Conservation (phyloP, 1,284 basidiomycete genomes). For the Leccinum angustisporum region DNA sequence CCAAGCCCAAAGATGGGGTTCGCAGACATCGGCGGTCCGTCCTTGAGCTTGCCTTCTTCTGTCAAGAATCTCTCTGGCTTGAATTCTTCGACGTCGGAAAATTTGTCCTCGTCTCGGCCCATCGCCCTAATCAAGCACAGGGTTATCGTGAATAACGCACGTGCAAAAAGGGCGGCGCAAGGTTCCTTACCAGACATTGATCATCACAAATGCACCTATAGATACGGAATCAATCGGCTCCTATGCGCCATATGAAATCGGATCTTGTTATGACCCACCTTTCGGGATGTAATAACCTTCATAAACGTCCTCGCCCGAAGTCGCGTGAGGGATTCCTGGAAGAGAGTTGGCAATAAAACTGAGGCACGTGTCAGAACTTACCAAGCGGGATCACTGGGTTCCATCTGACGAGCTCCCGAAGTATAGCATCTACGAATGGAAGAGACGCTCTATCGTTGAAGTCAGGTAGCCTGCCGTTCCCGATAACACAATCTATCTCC, state of each 20-base stretch:
- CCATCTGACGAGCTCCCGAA: constrained; percentile 41
- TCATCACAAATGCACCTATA: constrained; percentile 28
- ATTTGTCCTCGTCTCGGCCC: constrained; percentile 18
- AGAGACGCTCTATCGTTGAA: constrained; percentile 35
- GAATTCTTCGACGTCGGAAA: constrained; percentile 23
- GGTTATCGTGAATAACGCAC: constrained; percentile 5
- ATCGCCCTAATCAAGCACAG: constrained; percentile 34
- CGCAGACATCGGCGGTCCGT: constrained; percentile 32
- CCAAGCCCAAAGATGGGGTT: constrained; percentile 44
- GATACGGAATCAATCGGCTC: constrained; percentile 9
- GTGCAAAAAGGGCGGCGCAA: no score
- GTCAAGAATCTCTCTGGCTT: constrained; percentile 25
- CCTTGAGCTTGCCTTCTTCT: constrained; percentile 12
- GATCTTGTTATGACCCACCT: constrained; percentile 12
- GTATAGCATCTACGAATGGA: constrained; percentile 37
- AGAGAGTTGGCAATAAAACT: background rate
- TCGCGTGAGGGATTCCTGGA: constrained; percentile 29
- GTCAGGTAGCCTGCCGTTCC: constrained; percentile 33
- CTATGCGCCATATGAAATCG: background rate
- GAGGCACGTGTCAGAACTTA: constrained; percentile 24
- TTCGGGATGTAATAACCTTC: constrained; percentile 31
- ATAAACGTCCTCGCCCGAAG: constrained; percentile 32
- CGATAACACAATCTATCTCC: constrained; percentile 37
- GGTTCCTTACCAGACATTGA: constrained; percentile 27
- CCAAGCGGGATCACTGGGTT: constrained; percentile 32